Percentiles rank a stretch among this genome's conserved stretches.
phyloP scores from a whole-genome alignment of 495 filamentous ascomycete species.

The Trichoderma erinaceum region DNA sequence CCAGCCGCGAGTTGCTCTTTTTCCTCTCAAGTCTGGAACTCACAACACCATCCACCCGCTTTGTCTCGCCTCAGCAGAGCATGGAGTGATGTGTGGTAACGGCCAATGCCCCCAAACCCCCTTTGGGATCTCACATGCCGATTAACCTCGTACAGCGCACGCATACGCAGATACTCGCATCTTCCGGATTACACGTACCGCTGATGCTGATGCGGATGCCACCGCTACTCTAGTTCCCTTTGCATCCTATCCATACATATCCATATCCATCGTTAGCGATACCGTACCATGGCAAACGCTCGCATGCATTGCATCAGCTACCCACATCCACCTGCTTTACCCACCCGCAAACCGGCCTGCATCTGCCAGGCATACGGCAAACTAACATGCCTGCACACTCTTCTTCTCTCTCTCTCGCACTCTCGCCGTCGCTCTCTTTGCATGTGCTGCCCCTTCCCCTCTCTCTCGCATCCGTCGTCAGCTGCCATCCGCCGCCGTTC shows the following conservation, averaged over 20 bases:
- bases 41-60: background rate
- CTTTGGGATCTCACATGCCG: constrained; percentile 2
- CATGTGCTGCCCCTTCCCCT: constrained; percentile 6
- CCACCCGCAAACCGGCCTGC: background rate
- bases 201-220: background rate
- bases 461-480: background rate
- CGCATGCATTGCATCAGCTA: background rate
- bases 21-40: background rate
- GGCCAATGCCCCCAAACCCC: background rate
- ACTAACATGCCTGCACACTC: background rate
- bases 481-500: background rate
- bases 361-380: constrained; percentile 2
- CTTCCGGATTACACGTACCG: background rate
- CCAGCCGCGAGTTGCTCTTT: background rate
- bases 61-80: background rate
- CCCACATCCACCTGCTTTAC: background rate
- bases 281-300: background rate
- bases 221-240: background rate
- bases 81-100: too few relatives aligned
- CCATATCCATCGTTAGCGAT: background rate
- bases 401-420: background rate
- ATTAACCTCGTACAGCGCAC: background rate
- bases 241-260: background rate
- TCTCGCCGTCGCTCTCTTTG: background rate
- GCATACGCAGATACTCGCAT: background rate